Evolutionary conservation across 169 alveolate genomes (phyloP).

Genomic region (Plasmodium coatneyi): DNA sequence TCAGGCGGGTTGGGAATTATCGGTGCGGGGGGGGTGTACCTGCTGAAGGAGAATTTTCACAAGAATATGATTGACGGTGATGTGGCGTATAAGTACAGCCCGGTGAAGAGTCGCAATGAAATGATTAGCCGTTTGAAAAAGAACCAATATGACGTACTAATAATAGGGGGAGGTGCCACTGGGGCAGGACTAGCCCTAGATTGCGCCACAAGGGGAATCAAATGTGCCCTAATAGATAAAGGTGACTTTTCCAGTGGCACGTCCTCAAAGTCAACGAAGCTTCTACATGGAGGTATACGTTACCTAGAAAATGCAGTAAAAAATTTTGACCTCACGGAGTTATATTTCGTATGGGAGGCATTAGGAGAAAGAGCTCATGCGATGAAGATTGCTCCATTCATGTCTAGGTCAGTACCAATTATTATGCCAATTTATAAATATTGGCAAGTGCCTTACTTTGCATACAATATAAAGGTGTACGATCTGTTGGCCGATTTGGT

Average conservation of each 20-base stretch:
- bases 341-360: constrained; percentile 91
- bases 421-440: constrained; percentile 89
- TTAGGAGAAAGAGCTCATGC: constrained; percentile 93
- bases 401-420: constrained; percentile 89
- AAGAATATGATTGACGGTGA: constrained; percentile 81
- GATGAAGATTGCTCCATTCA: constrained; percentile 90
- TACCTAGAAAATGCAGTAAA: constrained; percentile 90
- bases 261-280: constrained; percentile 93
- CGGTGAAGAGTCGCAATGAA: constrained; percentile 74
- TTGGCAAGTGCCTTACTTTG: constrained; percentile 90
- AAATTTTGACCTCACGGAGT: constrained; percentile 86
- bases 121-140: constrained; percentile 81
- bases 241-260: constrained; percentile 95
- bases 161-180: constrained; percentile 95
- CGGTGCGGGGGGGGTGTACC: constrained; percentile 29
- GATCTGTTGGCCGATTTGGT: constrained; percentile 89
- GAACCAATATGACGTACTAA: constrained; percentile 86
- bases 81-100: constrained; percentile 75
- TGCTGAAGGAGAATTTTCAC: constrained; percentile 47
- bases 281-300: constrained; percentile 96
- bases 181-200: constrained; percentile 93
- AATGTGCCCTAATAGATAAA: constrained; percentile 92
- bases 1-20: constrained; percentile 24
- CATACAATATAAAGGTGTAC: constrained; percentile 90
- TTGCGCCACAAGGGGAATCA: constrained; percentile 94